These are phyloP conservation scores for Cercospora canescens DNA, from an alignment of 2,329 filamentous ascomycete species.

Conservation along the genomic window DNA sequence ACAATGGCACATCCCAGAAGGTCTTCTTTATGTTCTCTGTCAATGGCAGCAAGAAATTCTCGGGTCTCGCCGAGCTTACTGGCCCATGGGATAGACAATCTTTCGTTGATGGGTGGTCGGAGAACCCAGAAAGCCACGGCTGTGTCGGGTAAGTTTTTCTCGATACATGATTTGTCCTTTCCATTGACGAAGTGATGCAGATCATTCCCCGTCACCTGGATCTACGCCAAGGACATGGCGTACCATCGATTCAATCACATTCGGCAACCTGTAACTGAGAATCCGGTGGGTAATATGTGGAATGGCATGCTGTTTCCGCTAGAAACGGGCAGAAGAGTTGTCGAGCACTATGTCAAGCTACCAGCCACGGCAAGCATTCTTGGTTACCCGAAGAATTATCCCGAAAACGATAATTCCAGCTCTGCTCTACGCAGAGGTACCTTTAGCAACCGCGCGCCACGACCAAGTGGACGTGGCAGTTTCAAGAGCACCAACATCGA, in stretches of 20 bases:
- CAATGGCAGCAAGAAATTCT: conserved; percentile 32
- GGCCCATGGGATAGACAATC: conserved; percentile 25
- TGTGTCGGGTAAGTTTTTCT: conserved; percentile 19
- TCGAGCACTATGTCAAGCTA: conserved; percentile 28
- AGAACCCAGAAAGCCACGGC: conserved; percentile 8
- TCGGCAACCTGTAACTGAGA: conserved; percentile 23
- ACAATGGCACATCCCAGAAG: conserved; percentile 22
- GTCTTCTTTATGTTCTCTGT: conserved; percentile 34
- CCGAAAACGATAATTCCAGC: conserved; percentile 10
- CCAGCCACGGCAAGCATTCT: conserved; percentile 26
- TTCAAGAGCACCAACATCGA: conserved; percentile 11
- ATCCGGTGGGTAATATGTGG: conserved; percentile 36
- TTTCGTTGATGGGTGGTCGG: conserved; percentile 25
- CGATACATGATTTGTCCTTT: not conserved
- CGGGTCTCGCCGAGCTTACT: conserved; percentile 34
- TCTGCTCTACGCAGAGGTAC: conserved; percentile 5
- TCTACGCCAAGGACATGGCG: conserved; percentile 33
- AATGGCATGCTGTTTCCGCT: conserved; percentile 33
- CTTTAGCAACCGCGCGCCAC: conserved; percentile 13
- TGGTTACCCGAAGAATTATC: conserved; percentile 21
- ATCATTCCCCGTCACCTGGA: conserved; percentile 29
- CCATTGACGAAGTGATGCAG: conserved; percentile 23
- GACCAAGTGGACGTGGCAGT: conserved; percentile 17
- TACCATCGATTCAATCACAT: conserved; percentile 31
- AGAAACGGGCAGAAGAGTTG: conserved; percentile 29